Percentiles rank a stretch among this genome's conserved stretches.
phyloP scores from a whole-genome alignment of 768 basidiomycete genomes.

The Podaxis mareebaensis region DNA sequence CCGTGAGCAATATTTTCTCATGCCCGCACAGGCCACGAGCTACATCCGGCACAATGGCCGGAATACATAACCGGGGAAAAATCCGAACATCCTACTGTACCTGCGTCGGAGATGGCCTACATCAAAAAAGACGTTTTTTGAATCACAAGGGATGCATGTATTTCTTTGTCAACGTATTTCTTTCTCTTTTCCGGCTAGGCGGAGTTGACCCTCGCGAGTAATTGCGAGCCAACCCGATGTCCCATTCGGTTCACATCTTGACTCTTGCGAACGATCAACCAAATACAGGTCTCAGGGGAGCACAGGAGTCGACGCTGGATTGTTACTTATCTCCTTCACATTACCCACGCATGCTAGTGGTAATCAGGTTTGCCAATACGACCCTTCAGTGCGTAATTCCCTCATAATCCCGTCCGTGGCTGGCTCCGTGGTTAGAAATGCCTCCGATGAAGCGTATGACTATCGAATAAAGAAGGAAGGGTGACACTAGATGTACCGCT shows the following conservation, averaged over 20 bases:
- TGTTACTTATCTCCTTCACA: slow-evolving; percentile 2
- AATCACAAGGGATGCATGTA: slow-evolving; percentile 3
- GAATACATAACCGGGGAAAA: not conserved
- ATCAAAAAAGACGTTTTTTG: not conserved
- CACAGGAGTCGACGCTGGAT: not conserved
- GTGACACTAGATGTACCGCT: not conserved
- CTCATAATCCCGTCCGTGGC: too few relatives aligned
- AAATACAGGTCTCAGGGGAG: not conserved
- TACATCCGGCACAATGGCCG: not conserved
- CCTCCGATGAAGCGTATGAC: too few relatives aligned
- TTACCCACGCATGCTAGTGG: not conserved
- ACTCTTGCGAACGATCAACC: not conserved
- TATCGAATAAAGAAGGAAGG: too few relatives aligned
- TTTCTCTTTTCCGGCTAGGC: not conserved
- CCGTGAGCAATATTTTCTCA: not conserved
- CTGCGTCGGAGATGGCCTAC: not conserved
- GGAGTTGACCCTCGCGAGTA: slow-evolving; percentile 1
- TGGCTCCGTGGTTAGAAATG: too few relatives aligned
- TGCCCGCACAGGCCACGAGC: not conserved
- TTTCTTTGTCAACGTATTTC: not conserved
- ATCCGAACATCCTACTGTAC: not conserved
- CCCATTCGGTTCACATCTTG: not conserved
- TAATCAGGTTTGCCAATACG: not conserved
- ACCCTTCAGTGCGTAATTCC: not conserved
- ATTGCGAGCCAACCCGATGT: not conserved